These are phyloP conservation scores for Talaromyces stipitatus DNA, from an alignment of 495 filamentous ascomycete species.

Conservation along the genomic window DNA sequence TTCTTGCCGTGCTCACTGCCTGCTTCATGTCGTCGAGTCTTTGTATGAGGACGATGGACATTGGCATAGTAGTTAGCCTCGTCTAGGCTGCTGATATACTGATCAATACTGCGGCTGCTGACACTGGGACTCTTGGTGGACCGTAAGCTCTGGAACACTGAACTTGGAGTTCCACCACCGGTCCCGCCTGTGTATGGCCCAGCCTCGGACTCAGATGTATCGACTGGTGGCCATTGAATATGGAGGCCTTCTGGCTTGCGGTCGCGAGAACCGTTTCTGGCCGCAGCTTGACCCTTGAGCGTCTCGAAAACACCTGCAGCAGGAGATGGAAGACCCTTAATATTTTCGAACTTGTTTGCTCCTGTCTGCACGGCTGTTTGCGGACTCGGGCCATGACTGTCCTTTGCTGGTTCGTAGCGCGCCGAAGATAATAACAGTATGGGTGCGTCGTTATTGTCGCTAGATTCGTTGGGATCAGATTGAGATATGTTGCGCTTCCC, in stretches of 20 bases:
- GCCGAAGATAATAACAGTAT: slow-evolving; percentile 42
- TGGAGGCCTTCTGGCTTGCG: slow-evolving; percentile 79
- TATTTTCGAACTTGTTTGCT: slow-evolving; percentile 28
- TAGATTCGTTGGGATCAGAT: slow-evolving; percentile 21
- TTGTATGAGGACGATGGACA: slow-evolving; percentile 47
- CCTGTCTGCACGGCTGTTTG: slow-evolving; percentile 44
- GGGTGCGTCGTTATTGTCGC: slow-evolving; percentile 16
- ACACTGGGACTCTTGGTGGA: slow-evolving; percentile 45
- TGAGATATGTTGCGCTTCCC: slow-evolving; percentile 24
- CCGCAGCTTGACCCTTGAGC: slow-evolving; percentile 50
- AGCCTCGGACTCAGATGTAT: slow-evolving; percentile 2
- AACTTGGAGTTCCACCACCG: slow-evolving; percentile 41
- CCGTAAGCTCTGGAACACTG: slow-evolving; percentile 37
- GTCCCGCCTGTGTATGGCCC: slow-evolving; percentile 14
- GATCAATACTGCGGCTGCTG: slow-evolving; percentile 63
- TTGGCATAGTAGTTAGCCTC: slow-evolving; percentile 59
- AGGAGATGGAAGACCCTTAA: slow-evolving; percentile 54
- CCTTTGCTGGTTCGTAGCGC: slow-evolving; percentile 38
- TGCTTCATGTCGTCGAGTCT: slow-evolving; percentile 46
- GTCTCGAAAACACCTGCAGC: slow-evolving; percentile 45
- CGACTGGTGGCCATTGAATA: slow-evolving; percentile 55
- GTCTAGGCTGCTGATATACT: slow-evolving; percentile 83
- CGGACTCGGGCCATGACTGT: slow-evolving; percentile 36
- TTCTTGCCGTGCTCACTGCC: slow-evolving; percentile 44
- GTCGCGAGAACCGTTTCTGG: slow-evolving; percentile 64